phyloP scores from a whole-genome alignment of 768 basidiomycete species.

The Pholiota microspora region DNA sequence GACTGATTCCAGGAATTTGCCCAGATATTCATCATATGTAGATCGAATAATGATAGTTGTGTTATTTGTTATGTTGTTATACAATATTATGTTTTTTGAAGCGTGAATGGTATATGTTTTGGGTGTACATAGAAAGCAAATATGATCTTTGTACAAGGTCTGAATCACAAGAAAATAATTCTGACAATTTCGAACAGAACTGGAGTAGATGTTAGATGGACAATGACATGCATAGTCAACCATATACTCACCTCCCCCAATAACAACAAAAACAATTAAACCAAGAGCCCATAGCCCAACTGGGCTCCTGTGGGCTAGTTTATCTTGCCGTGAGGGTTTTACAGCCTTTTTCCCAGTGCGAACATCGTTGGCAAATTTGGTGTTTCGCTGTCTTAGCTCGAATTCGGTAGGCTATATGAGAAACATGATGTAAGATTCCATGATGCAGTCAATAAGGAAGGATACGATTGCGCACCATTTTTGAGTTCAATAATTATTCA shows the following conservation, averaged over 20 bases:
- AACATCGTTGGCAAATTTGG: constrained; percentile 74
- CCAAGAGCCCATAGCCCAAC: constrained; percentile 75
- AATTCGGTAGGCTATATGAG: constrained; percentile 69
- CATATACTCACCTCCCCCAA: constrained; percentile 68
- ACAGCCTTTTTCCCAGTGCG: constrained; percentile 75
- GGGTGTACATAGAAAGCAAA: not conserved
- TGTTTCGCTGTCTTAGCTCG: constrained; percentile 78
- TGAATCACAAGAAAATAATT: constrained; percentile 55
- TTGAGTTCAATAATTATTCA: constrained; percentile 8
- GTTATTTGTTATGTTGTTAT: no score
- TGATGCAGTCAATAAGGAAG: not conserved
- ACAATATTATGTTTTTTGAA: constrained; percentile 12
- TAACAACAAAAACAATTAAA: constrained; percentile 69
- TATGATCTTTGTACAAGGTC: not conserved
- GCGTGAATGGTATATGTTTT: not conserved
- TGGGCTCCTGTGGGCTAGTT: constrained; percentile 68
- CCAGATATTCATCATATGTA: not conserved
- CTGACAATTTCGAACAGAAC: constrained; percentile 73
- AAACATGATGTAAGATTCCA: not conserved
- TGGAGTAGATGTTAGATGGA: constrained; percentile 24
- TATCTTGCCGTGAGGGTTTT: constrained; percentile 70
- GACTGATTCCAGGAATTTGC: not conserved
- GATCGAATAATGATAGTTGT: constrained; percentile 13
- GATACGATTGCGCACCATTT: constrained; percentile 25
- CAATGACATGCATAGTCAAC: not conserved